Conservation (phyloP, 2,329 filamentous ascomycete genomes). For the Hymenotorrendiella dingleyae region DNA sequence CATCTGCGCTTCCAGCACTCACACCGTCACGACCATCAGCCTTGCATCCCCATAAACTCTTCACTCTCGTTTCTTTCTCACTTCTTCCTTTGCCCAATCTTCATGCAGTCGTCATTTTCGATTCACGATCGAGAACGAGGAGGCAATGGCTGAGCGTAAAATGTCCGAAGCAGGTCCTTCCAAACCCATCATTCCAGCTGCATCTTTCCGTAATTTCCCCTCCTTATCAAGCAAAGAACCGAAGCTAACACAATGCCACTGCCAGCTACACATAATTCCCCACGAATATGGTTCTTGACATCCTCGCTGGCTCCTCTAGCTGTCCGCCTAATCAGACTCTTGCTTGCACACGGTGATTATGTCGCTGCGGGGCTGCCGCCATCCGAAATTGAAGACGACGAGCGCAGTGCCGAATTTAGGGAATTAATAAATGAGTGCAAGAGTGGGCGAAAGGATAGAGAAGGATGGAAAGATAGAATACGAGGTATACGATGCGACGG, state of each 20-base stretch:
- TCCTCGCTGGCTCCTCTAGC: slow-evolving; percentile 79
- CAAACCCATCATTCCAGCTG: slow-evolving; percentile 21
- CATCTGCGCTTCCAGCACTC: not conserved
- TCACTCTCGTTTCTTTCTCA: too few relatives aligned
- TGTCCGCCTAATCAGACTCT: slow-evolving; percentile 71
- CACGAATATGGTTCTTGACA: slow-evolving; percentile 90
- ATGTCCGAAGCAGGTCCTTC: slow-evolving; percentile 38
- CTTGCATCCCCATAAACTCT: too few relatives aligned
- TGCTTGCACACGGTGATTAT: slow-evolving; percentile 87
- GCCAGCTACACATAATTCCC: slow-evolving; percentile 57
- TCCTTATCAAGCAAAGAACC: not conserved
- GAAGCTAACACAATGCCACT: slow-evolving; percentile 11
- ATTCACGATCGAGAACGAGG: not conserved
- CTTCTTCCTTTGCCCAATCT: slow-evolving; percentile 1
- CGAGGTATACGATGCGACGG: slow-evolving; percentile 59
- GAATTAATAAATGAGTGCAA: slow-evolving; percentile 69
- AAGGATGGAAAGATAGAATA: slow-evolving; percentile 77
- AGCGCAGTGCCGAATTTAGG: slow-evolving; percentile 72
- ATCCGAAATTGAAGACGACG: slow-evolving; percentile 69
- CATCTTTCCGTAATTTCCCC: slow-evolving; percentile 25
- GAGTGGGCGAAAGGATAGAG: slow-evolving; percentile 55
- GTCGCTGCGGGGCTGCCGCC: slow-evolving; percentile 80
- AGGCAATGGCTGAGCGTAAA: slow-evolving; percentile 41
- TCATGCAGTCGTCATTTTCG: too few relatives aligned
- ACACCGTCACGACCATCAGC: too few relatives aligned